Evolutionary conservation across 257 asterid genomes (phyloP).

Genomic region (Fraxinus quadrangulata): DNA sequence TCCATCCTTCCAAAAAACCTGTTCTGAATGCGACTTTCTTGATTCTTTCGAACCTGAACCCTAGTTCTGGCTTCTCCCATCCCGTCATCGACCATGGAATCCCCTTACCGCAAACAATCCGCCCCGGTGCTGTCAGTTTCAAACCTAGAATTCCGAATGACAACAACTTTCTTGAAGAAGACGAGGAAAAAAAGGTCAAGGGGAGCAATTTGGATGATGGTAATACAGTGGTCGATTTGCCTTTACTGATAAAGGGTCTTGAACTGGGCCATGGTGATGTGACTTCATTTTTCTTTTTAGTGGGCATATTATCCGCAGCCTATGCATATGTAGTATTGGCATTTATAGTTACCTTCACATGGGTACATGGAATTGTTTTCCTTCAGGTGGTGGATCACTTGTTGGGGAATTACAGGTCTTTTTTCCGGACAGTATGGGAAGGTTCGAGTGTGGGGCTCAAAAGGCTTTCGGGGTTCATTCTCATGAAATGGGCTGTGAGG

Average conservation of each 20-base stretch:
- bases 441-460: slow-evolving; percentile 74
- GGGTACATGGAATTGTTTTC: slow-evolving; percentile 73
- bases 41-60: slow-evolving; percentile 40
- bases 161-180: slow-evolving; percentile 28
- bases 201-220: slow-evolving; percentile 42
- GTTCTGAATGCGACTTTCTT: slow-evolving; percentile 48
- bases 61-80: slow-evolving; percentile 38
- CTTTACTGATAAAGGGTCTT: slow-evolving; percentile 66
- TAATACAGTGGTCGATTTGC: slow-evolving; percentile 55
- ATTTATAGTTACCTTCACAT: slow-evolving; percentile 69
- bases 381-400: slow-evolving; percentile 69
- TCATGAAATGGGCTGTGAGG: slow-evolving; percentile 94
- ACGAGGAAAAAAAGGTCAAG: slow-evolving; percentile 28
- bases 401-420: slow-evolving; percentile 55
- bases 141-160: slow-evolving; percentile 44
- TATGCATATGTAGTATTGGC: slow-evolving; percentile 74
- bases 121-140: slow-evolving; percentile 47
- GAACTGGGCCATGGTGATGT: slow-evolving; percentile 69
- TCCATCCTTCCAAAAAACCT: slow-evolving; percentile 48
- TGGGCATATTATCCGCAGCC: slow-evolving; percentile 54
- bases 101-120: slow-evolving; percentile 29
- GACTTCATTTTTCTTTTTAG: slow-evolving; percentile 54
- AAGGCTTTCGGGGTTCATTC: slow-evolving; percentile 72
- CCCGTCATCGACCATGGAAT: slow-evolving; percentile 42
- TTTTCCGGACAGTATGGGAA: slow-evolving; percentile 66